These are phyloP conservation scores for Fusarium nurragi DNA, from an alignment of 2,329 filamentous ascomycete genomes.

Conservation along the genomic window DNA sequence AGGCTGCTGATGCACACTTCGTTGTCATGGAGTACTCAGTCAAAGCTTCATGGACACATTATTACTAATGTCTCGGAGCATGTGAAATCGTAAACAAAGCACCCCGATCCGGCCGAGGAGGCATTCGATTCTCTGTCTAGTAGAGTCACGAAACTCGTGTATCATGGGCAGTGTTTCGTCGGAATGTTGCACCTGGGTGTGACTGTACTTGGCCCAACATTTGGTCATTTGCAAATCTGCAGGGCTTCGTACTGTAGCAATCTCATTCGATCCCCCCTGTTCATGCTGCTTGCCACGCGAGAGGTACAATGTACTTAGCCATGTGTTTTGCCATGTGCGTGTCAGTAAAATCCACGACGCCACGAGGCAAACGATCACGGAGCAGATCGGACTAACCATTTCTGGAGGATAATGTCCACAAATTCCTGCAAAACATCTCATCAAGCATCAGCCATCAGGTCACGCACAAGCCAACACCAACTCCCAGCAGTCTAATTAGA, in stretches of 20 bases:
- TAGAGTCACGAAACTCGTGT: conserved; percentile 7
- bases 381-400: conserved; percentile 39
- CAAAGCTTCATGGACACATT: not conserved
- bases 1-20: not conserved
- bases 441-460: conserved; percentile 8
- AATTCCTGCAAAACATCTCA: conserved; percentile 17
- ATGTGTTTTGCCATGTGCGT: conserved; percentile 37
- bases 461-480: conserved; percentile 11
- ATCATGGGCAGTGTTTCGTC: conserved; percentile 6
- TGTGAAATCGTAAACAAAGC: conserved; percentile 3
- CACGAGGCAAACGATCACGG: conserved; percentile 32
- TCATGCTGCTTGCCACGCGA: conserved; percentile 20
- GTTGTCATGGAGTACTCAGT: not conserved
- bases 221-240: conserved; percentile 11
- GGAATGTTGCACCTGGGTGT: not conserved
- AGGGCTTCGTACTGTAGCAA: conserved; percentile 18
- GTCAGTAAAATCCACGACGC: not conserved
- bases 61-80: not conserved
- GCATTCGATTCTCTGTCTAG: not conserved
- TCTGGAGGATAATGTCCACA: conserved; percentile 36
- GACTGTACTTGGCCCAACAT: not conserved
- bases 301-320: conserved; percentile 43
- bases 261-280: conserved; percentile 28
- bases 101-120: not conserved
- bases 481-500: not conserved